Percentiles rank a stretch among this genome's conserved stretches.
These are phyloP conservation scores for Pleurotus djamor DNA, from an alignment of 768 basidiomycete genomes.

Conservation along the genomic window DNA sequence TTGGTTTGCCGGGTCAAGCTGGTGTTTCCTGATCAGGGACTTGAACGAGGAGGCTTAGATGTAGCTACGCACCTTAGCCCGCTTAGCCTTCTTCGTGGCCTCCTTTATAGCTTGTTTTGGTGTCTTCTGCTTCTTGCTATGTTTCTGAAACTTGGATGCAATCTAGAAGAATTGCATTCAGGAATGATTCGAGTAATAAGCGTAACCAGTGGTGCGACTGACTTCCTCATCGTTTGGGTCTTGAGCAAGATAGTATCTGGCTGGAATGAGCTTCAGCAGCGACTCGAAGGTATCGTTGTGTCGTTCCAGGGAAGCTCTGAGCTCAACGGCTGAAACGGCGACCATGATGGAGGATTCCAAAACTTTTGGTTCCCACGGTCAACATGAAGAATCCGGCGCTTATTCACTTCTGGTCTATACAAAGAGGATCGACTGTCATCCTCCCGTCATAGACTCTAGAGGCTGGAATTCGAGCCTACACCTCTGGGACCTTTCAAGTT, in stretches of 20 bases:
- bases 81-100: slow-evolving; percentile 83
- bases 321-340: slow-evolving; percentile 44
- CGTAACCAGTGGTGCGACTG: slow-evolving; percentile 9
- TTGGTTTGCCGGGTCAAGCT: slow-evolving; percentile 94
- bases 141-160: slow-evolving; percentile 76
- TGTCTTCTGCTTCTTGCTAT: slow-evolving; percentile 83
- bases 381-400: too few relatives aligned
- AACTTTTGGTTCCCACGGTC: too few relatives aligned
- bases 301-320: slow-evolving; percentile 67
- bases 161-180: slow-evolving; percentile 25
- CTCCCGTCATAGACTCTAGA: too few relatives aligned
- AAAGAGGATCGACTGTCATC: too few relatives aligned
- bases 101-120: slow-evolving; percentile 88
- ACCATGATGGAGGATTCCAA: slow-evolving; percentile 21
- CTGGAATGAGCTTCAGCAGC: slow-evolving; percentile 81
- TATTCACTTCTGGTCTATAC: too few relatives aligned
- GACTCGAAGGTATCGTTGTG: slow-evolving; percentile 89
- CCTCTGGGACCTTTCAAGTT: too few relatives aligned
- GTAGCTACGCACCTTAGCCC: slow-evolving; percentile 66
- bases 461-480: too few relatives aligned
- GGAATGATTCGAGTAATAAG: background rate
- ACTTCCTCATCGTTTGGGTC: slow-evolving; percentile 72
- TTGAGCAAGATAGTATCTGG: slow-evolving; percentile 80
- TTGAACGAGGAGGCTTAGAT: background rate
- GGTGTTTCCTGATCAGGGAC: background rate